These are phyloP conservation scores for Tetracladium maxilliforme DNA, from an alignment of 2,329 filamentous ascomycete genomes.

Conservation along the genomic window DNA sequence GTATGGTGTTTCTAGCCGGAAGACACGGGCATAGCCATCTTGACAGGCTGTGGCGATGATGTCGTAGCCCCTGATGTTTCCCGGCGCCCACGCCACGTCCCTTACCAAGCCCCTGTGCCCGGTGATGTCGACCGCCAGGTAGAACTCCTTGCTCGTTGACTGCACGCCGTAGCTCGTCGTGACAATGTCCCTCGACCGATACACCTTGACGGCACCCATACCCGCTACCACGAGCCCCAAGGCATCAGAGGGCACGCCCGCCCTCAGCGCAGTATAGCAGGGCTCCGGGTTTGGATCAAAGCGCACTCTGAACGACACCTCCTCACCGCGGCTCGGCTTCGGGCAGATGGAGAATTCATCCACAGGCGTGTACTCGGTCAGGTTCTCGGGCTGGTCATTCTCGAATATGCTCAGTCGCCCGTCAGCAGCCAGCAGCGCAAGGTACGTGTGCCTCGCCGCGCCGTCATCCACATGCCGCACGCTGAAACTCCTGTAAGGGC, in stretches of 20 bases:
- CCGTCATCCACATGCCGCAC: slow-evolving; percentile 71
- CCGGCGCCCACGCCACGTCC: slow-evolving; percentile 85
- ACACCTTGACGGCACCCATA: slow-evolving; percentile 72
- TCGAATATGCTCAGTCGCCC: slow-evolving; percentile 71
- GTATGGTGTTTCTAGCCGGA: slow-evolving; percentile 54
- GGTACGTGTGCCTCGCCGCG: slow-evolving; percentile 67
- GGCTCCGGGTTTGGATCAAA: slow-evolving; percentile 83
- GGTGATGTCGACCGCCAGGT: slow-evolving; percentile 62
- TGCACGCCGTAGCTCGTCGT: slow-evolving; percentile 37
- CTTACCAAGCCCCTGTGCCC: slow-evolving; percentile 66
- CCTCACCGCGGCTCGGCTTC: slow-evolving; percentile 63
- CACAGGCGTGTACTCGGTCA: slow-evolving; percentile 60
- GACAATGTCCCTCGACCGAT: slow-evolving; percentile 53
- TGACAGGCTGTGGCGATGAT: slow-evolving; percentile 84
- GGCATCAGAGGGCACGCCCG: slow-evolving; percentile 68
- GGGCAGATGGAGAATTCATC: slow-evolving; percentile 64
- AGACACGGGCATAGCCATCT: slow-evolving; percentile 82
- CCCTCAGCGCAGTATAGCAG: slow-evolving; percentile 61
- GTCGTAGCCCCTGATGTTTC: slow-evolving; percentile 81
- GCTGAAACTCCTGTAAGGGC: slow-evolving; percentile 61
- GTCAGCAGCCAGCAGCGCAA: slow-evolving; percentile 73
- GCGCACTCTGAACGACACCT: slow-evolving; percentile 71
- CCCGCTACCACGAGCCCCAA: slow-evolving; percentile 73
- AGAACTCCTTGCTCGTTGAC: slow-evolving; percentile 67
- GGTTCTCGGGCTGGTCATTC: slow-evolving; percentile 69